Conservation (phyloP, 106 monocot genomes). For the Dioscorea dumetorum region DNA sequence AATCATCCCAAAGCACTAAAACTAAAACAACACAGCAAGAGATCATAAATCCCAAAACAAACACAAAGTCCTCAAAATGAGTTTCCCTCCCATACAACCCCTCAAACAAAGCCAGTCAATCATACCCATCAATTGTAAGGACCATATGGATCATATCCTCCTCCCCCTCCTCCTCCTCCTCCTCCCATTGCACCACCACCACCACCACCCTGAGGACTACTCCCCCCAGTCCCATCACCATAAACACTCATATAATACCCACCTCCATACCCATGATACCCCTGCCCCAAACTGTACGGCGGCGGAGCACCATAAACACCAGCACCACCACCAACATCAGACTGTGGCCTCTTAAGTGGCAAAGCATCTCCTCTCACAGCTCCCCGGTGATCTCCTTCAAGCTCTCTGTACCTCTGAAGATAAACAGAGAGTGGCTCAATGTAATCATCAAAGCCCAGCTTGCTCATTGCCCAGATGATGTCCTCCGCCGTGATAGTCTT, state of each 20-base stretch:
- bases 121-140: not conserved
- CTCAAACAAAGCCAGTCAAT: not conserved
- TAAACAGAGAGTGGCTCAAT: slow-evolving; percentile 32
- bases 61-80: not conserved
- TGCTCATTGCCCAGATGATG: slow-evolving; percentile 43
- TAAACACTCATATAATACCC: slow-evolving; percentile 8
- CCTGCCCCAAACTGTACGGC: too few species aligned
- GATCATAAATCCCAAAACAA: too few species aligned
- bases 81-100: not conserved
- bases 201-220: not conserved
- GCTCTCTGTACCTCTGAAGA: slow-evolving; percentile 39
- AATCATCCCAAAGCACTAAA: too few species aligned
- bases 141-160: too few species aligned
- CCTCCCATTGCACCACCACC: too few species aligned
- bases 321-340: too few species aligned
- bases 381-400: slow-evolving; percentile 40
- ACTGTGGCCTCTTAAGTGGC: not conserved
- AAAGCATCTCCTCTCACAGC: slow-evolving; percentile 23
- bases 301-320: too few species aligned
- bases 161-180: too few species aligned
- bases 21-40: too few species aligned
- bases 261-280: too few species aligned
- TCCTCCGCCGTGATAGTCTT: slow-evolving; percentile 54
- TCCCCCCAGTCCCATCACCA: slow-evolving; percentile 8
- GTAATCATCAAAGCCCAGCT: slow-evolving; percentile 49